Base-by-base conservation (phyloP, 1,284 basidiomycete genomes). In the Cystobasidium slooffiae region DNA sequence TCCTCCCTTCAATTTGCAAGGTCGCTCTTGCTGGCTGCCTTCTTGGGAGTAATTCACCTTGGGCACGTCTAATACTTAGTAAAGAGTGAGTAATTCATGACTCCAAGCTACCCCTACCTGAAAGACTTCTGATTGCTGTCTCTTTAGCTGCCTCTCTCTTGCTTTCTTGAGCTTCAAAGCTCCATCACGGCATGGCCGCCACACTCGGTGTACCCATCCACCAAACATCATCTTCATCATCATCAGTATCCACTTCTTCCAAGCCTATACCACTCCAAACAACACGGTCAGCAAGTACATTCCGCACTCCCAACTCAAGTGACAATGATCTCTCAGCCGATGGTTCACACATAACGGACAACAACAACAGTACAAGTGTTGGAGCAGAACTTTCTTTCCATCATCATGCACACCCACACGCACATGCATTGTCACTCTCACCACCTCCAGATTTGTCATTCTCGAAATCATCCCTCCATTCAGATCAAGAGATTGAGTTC, bases 391-490 rank as follows among this genome's bases (percentile, higher is more conserved):
- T 43, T 24, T 55, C 53, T 55, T 51, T 51, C 47, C 47, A 51
- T 51, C 47, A 51, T 39, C 55, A 62, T 62, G 31, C 3, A 1
- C 39, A 62, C 37, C 39, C 24, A 8, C 41, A 18, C 41, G 22
- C n/a, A 22, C 47, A 31, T 41, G 53, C 49, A 52, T 41, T 56
- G 22, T 56, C 66, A 46, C 52, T 73, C 52, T 53, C 70, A 18
- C 62, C 70, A 16, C 70, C 70, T 16, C 70, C 70, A 12, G 70
- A 73, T 44, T 46, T 73, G 7, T 66, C 70, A 16, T 73, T 73
- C 41, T 73, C 70, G 3, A 53, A 43, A 52, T 73, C 70, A 46
- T 62, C 70, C 22, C 63, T 73, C 12, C 63, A 55, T 18, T 73
- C 70, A 43, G 62, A 73, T 51, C 62, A 73, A 46, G 70, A 66